phyloP scores from a whole-genome alignment of 148 eudicot species.

The Rhododendron williamsianum region DNA sequence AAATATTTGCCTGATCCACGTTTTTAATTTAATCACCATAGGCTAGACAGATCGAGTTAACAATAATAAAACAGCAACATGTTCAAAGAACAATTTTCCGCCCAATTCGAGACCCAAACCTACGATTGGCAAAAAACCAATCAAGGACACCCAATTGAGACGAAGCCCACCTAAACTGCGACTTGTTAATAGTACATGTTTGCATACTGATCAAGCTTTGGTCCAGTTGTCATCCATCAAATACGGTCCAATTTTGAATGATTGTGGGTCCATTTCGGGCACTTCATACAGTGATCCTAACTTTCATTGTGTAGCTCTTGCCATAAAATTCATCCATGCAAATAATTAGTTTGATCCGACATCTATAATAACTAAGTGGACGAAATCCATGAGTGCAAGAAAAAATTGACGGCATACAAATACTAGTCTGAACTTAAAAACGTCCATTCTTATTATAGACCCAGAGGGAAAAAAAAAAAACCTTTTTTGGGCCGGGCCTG shows the following conservation, averaged over 20 bases:
- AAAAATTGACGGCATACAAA: background rate
- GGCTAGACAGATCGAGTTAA: too few species aligned
- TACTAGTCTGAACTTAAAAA: background rate
- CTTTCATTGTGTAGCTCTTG: background rate
- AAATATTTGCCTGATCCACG: too few species aligned
- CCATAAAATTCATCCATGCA: background rate
- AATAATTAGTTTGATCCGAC: background rate
- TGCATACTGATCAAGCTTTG: background rate
- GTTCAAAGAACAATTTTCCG: too few species aligned
- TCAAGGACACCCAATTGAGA: too few species aligned
- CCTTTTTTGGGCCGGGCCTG: background rate
- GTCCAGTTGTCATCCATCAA: background rate
- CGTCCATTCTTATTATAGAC: background rate
- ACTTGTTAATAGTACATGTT: too few species aligned
- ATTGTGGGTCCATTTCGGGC: background rate
- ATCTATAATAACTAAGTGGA: background rate
- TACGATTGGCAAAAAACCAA: too few species aligned
- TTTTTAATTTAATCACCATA: too few species aligned
- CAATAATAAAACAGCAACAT: too few species aligned
- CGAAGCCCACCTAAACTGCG: too few species aligned
- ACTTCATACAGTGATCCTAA: background rate
- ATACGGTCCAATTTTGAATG: too few species aligned
- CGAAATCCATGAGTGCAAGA: background rate
- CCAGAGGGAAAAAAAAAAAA: background rate
- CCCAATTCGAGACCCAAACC: too few species aligned